Conservation (phyloP, 208 protist species). For the Wallacemonas sp. region DNA sequence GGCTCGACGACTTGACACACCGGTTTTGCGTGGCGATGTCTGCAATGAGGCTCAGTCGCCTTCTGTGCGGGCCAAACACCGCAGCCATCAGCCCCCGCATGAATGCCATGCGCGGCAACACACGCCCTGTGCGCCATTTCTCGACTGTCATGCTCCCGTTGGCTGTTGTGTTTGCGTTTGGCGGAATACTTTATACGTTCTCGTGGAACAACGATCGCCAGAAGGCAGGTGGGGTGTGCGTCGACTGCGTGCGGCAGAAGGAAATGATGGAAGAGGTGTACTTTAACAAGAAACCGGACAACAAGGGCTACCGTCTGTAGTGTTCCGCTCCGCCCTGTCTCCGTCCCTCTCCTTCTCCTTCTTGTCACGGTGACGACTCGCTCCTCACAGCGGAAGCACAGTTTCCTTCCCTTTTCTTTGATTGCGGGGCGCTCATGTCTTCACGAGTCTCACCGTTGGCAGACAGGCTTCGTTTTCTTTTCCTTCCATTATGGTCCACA, state of each 20-base stretch:
- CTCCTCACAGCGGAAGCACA: no score
- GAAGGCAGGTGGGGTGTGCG: constrained; percentile 58
- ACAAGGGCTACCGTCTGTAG: constrained; percentile 59
- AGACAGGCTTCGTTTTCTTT: background rate
- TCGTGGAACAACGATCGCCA: constrained; percentile 66
- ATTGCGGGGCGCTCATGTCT: no score
- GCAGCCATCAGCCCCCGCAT: constrained; percentile 25
- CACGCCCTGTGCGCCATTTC: constrained; percentile 11
- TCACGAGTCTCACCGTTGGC: no score
- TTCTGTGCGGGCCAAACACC: constrained; percentile 14
- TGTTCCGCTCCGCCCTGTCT: no score
- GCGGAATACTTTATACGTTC: constrained; percentile 66
- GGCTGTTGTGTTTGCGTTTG: constrained; percentile 53
- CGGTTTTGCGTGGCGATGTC: no score
- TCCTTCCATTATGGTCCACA: no score
- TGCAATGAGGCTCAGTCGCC: constrained; percentile 27
- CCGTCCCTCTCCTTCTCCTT: background rate
- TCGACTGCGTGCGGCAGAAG: constrained; percentile 78
- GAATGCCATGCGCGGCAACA: constrained; percentile 14
- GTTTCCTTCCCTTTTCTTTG: no score
- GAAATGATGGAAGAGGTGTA: constrained; percentile 87
- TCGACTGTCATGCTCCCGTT: constrained; percentile 48
- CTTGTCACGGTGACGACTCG: background rate
- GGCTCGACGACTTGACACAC: no score
- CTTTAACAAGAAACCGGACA: constrained; percentile 51